These are phyloP conservation scores for Ganoderma lucidum DNA, from an alignment of 1,284 basidiomycete genomes.

Conservation along the genomic window DNA sequence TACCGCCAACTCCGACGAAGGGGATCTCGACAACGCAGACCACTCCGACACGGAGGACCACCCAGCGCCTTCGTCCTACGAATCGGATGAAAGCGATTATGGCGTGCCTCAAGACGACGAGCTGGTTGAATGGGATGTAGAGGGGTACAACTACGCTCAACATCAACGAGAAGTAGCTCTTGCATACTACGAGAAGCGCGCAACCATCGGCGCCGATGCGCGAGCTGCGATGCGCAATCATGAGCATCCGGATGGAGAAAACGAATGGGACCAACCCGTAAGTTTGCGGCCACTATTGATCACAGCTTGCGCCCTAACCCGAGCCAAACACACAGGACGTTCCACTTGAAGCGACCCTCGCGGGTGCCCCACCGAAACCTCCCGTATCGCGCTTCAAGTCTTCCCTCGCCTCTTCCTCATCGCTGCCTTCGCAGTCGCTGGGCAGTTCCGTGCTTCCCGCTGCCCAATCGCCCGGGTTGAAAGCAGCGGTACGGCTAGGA, in stretches of 20 bases:
- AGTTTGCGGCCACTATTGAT: slow-evolving; percentile 31
- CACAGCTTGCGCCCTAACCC: background rate
- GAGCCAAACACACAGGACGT: slow-evolving; percentile 44
- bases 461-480: slow-evolving; percentile 58
- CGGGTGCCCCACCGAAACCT: slow-evolving; percentile 50
- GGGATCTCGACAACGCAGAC: slow-evolving; percentile 42
- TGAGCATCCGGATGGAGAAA: slow-evolving; percentile 47
- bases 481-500: slow-evolving; percentile 65
- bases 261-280: slow-evolving; percentile 56
- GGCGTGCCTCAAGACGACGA: slow-evolving; percentile 39
- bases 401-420: slow-evolving; percentile 47
- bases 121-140: slow-evolving; percentile 53
- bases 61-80: slow-evolving; percentile 23
- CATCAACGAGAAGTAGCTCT: slow-evolving; percentile 80
- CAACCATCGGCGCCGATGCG: slow-evolving; percentile 59
- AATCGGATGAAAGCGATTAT: slow-evolving; percentile 40
- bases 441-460: slow-evolving; percentile 59
- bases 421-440: slow-evolving; percentile 47
- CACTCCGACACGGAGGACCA: slow-evolving; percentile 32
- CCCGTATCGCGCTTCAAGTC: slow-evolving; percentile 71
- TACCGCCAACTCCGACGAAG: slow-evolving; percentile 58
- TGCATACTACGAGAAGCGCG: slow-evolving; percentile 70
- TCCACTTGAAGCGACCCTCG: slow-evolving; percentile 49
- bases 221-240: slow-evolving; percentile 58
- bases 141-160: slow-evolving; percentile 64